phyloP scores from a whole-genome alignment of 768 basidiomycete genomes.

The Boletus coccyginus region DNA sequence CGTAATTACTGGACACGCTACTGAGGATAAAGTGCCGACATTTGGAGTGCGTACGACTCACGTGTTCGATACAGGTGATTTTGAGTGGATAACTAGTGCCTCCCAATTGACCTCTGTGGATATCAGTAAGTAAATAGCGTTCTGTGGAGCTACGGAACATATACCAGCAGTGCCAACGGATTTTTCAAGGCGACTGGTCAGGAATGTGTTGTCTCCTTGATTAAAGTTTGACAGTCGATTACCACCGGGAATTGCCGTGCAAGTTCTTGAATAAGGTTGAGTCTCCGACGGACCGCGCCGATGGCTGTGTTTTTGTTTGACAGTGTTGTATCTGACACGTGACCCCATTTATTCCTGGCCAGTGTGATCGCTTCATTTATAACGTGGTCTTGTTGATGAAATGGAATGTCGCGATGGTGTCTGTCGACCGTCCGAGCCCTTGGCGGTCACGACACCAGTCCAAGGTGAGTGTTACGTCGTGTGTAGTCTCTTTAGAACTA shows the following conservation, averaged over 20 bases:
- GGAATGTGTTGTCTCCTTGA: constrained; percentile 11
- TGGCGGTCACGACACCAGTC: constrained; percentile 34
- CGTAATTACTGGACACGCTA: constrained; percentile 16
- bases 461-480: constrained; percentile 19
- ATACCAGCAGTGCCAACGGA: constrained; percentile 85
- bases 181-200: constrained; percentile 81
- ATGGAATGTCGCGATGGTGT: constrained; percentile 84
- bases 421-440: constrained; percentile 48
- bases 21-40: not conserved
- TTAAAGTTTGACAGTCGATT: constrained; percentile 23
- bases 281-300: constrained; percentile 23
- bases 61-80: constrained; percentile 22
- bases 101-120: constrained; percentile 87
- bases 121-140: constrained; percentile 7
- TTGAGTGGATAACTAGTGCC: constrained; percentile 52
- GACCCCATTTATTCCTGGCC: not conserved
- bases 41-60: constrained; percentile 16
- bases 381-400: constrained; percentile 34
- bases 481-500: not conserved
- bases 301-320: not conserved
- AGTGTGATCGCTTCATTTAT: not conserved
- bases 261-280: constrained; percentile 32
- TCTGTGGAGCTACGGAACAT: constrained; percentile 15
- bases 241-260: constrained; percentile 20
- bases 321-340: not conserved